Conservation (phyloP, 768 basidiomycete genomes). For the Termitomyces titanicus region DNA sequence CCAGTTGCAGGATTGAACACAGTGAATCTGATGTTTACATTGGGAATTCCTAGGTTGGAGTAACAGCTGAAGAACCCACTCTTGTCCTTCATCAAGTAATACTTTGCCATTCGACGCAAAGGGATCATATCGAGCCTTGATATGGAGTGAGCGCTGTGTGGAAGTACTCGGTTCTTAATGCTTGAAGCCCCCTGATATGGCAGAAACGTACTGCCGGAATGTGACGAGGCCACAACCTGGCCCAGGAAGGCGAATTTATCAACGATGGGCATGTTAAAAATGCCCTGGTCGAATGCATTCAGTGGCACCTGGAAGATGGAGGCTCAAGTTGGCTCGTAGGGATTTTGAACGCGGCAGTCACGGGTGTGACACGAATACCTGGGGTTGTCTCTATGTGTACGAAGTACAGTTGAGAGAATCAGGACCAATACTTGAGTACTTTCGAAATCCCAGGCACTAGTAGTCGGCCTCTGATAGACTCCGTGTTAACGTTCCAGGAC, state of each 20-base stretch:
- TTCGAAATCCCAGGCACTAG: too few species aligned
- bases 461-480: too few species aligned
- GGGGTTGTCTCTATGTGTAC: too few species aligned
- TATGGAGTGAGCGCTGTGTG: constrained; percentile 8
- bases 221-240: background rate
- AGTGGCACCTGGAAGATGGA: too few species aligned
- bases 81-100: constrained; percentile 7
- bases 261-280: background rate
- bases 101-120: background rate
- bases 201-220: background rate
- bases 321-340: too few species aligned
- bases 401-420: too few species aligned
- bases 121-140: constrained; percentile 11
- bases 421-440: too few species aligned
- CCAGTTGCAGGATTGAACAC: constrained; percentile 72
- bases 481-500: too few species aligned
- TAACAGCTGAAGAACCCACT: constrained; percentile 15
- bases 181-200: background rate
- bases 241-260: background rate
- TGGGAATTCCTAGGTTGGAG: background rate
- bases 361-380: too few species aligned
- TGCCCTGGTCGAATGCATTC: too few species aligned
- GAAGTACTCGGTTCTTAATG: background rate
- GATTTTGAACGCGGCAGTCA: too few species aligned
- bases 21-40: constrained; percentile 33